A percentile compares a stretch with the other conserved stretches of the same genome.
These are phyloP conservation scores for Fusarium miscanthi DNA, from an alignment of 2,329 filamentous ascomycete species.

Conservation along the genomic window DNA sequence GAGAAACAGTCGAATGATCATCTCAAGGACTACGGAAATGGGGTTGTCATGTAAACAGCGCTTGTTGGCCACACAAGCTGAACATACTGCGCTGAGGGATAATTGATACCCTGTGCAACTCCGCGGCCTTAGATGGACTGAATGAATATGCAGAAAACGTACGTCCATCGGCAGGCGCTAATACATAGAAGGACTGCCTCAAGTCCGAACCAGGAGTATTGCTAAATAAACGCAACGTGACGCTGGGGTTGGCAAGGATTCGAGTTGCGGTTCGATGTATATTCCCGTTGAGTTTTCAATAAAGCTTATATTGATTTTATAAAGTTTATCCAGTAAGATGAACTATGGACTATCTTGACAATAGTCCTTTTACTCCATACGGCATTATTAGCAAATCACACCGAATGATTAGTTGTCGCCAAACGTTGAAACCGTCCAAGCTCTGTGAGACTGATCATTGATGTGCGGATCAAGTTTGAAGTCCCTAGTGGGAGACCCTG, in stretches of 20 bases:
- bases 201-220: constrained; percentile 16
- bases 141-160: constrained; percentile 20
- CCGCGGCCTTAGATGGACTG: constrained; percentile 1
- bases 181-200: constrained; percentile 4
- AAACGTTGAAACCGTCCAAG: constrained; percentile 19
- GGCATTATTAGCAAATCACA: constrained; percentile 26
- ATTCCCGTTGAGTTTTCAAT: not conserved
- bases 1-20: constrained; percentile 30
- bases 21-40: constrained; percentile 13
- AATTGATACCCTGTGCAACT: constrained; percentile 9
- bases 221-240: constrained; percentile 16
- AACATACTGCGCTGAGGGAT: constrained; percentile 14
- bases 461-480: constrained; percentile 23
- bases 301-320: not conserved
- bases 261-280: constrained; percentile 18
- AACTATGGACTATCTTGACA: not conserved
- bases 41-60: not conserved
- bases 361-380: not conserved
- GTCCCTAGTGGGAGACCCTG: constrained; percentile 13
- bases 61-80: constrained; percentile 22
- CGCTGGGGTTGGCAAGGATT: not conserved
- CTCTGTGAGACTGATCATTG: constrained; percentile 5
- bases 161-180: constrained; percentile 4
- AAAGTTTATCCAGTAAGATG: not conserved
- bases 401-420: constrained; percentile 8